Conservation (phyloP, 768 basidiomycete species). For the Boletus rubescentipes region DNA sequence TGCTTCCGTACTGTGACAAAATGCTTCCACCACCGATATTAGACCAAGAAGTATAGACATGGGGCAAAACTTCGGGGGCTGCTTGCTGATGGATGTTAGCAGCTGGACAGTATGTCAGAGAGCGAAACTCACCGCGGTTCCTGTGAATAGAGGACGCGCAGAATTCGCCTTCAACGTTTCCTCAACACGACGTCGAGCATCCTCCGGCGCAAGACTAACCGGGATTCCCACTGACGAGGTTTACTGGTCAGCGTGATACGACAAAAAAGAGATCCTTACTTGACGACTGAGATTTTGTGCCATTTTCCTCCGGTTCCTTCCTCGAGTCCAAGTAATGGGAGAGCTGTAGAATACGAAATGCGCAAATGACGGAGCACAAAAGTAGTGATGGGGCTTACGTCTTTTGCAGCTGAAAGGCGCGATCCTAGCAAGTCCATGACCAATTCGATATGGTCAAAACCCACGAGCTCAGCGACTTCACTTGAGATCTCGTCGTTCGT, state of each 20-base stretch:
- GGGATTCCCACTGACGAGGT: not conserved
- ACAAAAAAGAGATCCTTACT: conserved; percentile 7
- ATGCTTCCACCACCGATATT: conserved; percentile 55
- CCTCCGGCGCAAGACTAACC: conserved; percentile 40
- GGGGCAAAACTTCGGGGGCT: conserved; percentile 67
- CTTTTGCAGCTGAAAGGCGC: conserved; percentile 46
- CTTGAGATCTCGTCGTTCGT: conserved; percentile 72
- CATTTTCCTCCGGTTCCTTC: not conserved
- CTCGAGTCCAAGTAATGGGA: conserved; percentile 3
- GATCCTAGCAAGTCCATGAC: conserved; percentile 66
- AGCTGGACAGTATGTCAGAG: not conserved
- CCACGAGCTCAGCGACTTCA: conserved; percentile 77
- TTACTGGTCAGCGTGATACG: not conserved
- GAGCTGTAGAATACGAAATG: conserved; percentile 14
- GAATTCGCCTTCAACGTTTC: conserved; percentile 59
- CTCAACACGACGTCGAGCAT: conserved; percentile 63
- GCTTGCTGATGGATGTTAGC: conserved; percentile 41
- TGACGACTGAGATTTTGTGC: not conserved
- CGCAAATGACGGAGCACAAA: not conserved
- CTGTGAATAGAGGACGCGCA: conserved; percentile 62
- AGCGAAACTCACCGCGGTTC: conserved; percentile 44
- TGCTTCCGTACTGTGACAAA: conserved; percentile 70
- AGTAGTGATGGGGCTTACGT: conserved; percentile 42
- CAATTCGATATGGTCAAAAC: conserved; percentile 81
- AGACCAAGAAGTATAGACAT: conserved; percentile 80